Evolutionary conservation across 2,329 filamentous ascomycete species (phyloP).

Genomic region (Ophiognomonia clavigignenti-juglandacearum): DNA sequence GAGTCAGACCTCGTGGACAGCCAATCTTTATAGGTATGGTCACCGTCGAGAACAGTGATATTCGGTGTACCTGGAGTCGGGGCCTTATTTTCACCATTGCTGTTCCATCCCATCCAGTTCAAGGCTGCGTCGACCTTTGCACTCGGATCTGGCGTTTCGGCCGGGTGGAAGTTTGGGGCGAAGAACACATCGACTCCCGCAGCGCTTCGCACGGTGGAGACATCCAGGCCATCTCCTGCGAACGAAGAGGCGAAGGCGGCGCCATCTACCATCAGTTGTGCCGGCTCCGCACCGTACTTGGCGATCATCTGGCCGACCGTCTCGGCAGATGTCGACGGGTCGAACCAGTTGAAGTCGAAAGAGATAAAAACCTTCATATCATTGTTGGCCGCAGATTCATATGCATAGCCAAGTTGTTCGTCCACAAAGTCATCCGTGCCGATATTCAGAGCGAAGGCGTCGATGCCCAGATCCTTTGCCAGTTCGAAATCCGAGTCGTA

Average conservation of each 20-base stretch:
- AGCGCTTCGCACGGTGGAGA: constrained; percentile 33
- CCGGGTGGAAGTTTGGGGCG: constrained; percentile 45
- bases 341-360: constrained; percentile 34
- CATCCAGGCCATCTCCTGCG: constrained; percentile 40
- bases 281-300: constrained; percentile 36
- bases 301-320: constrained; percentile 40
- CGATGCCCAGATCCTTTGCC: constrained; percentile 22
- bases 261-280: constrained; percentile 43
- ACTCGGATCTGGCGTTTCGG: constrained; percentile 29
- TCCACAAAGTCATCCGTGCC: constrained; percentile 34
- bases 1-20: constrained; percentile 23
- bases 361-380: constrained; percentile 53
- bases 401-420: constrained; percentile 41
- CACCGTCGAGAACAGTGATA: constrained; percentile 36
- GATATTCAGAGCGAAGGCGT: constrained; percentile 27
- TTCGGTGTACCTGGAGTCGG: constrained; percentile 30
- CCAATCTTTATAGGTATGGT: constrained; percentile 28
- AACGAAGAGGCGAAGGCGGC: constrained; percentile 51
- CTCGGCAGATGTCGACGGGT: constrained; percentile 25
- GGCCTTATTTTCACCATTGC: constrained; percentile 45
- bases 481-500: constrained; percentile 16
- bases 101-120: constrained; percentile 34
- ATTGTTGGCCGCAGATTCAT: constrained; percentile 39
- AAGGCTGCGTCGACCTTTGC: constrained; percentile 37
- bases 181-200: constrained; percentile 41